Base-by-base conservation (phyloP, 352 stramenopile species). In the Globisporangium paroecandrum region DNA sequence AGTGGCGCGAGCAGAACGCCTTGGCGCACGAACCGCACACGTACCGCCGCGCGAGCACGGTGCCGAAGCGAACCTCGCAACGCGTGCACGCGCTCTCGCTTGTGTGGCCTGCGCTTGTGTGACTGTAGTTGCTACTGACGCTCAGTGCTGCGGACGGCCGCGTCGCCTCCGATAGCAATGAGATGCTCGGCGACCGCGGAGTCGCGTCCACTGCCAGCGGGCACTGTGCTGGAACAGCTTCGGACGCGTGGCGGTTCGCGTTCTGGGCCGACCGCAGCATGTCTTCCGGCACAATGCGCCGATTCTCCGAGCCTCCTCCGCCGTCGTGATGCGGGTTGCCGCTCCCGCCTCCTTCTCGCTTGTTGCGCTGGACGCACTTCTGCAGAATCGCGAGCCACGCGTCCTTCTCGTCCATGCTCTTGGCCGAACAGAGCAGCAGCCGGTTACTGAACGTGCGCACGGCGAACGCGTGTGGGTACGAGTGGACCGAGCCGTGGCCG, bases 1-100 rank as follows among this genome's bases (percentile, higher is more conserved):
- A 93, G 53, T 93, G 83, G 49, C 79, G 73, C 15, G 76, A 77
- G 38, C 85, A 93, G 65, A 90, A 91, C 7, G 81, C 69, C 7
- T 73, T 62, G 1, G 77, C 73, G 58, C 85, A 93, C 4, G 78
- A 90, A 20, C 73, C 72, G 62, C 85, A 93, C n/a, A 90, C 68
- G 13, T 89, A 71, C 27, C 82, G 77, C 0, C 85, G 66, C 3
- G 67, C 70, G 20, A 87, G 58, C 9, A 93, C 63, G 18, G 78
- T 69, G 0, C 76, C 75, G 53, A 93, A 91, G 47, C 82, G 82
- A 0, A 90, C 67, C 6, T 62, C 75, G 55, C 83, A 91, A 41
- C 78, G 76, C 55, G 73, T 62, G 58, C 82, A 93, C 29, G 75
- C 77, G 0, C 61, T 66, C 29, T 81, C 78, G 36, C 77, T 74